These are phyloP conservation scores for Allantophomopsis lycopodina DNA, from an alignment of 2,329 filamentous ascomycete genomes.

Conservation along the genomic window DNA sequence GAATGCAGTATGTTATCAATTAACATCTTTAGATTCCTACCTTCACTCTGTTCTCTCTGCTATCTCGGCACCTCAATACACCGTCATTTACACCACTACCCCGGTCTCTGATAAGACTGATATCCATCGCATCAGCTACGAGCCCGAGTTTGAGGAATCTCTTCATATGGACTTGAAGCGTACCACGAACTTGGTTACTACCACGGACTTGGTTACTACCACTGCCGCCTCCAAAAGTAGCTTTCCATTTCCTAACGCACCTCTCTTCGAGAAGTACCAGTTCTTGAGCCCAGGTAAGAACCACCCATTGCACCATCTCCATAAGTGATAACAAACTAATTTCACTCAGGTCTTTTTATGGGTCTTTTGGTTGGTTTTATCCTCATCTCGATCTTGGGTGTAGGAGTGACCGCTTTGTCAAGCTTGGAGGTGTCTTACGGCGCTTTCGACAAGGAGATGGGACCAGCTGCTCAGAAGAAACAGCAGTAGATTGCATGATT, in stretches of 20 bases:
- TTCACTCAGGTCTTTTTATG: constrained; percentile 69
- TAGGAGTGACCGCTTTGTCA: constrained; percentile 61
- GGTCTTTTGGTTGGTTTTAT: constrained; percentile 57
- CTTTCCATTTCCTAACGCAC: constrained; percentile 28
- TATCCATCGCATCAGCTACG: constrained; percentile 37
- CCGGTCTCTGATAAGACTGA: constrained; percentile 24
- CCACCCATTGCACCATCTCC: background rate
- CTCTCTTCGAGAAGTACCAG: constrained; percentile 84
- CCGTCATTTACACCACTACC: constrained; percentile 62
- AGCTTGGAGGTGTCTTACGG: constrained; percentile 85
- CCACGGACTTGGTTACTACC: constrained; percentile 16
- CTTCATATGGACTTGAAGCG: constrained; percentile 67
- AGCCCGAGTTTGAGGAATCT: constrained; percentile 46
- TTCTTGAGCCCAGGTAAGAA: constrained; percentile 75
- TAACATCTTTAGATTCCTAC: constrained; percentile 23
- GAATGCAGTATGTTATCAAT: constrained; percentile 4
- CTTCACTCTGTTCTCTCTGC: constrained; percentile 29
- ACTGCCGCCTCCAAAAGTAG: constrained; percentile 27
- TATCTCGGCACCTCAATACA: constrained; percentile 44
- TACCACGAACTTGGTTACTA: constrained; percentile 24
- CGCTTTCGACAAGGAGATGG: constrained; percentile 93
- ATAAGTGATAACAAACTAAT: constrained; percentile 1
- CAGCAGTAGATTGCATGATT: constrained; percentile 27
- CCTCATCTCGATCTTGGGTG: constrained; percentile 63
- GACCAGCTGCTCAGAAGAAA: constrained; percentile 80